Evolutionary conservation across 441 rosid genomes (phyloP), one percentile per base, ranked within the genome.

Genomic region (Brassica hybrid): DNA sequence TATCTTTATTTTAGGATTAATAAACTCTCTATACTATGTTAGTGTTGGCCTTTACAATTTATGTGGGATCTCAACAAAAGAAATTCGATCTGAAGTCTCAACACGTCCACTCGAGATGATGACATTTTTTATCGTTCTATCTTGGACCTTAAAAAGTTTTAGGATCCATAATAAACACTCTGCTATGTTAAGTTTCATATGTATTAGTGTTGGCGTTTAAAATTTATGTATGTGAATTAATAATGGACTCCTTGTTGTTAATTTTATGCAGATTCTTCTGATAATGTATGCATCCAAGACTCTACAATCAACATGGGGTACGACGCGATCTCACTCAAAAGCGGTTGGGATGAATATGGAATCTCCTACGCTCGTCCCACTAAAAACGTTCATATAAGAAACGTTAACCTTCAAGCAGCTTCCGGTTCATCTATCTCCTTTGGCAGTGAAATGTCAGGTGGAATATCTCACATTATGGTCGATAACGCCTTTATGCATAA

Each of bases 301-400:
- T 78, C 83, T 1, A 76, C 75, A 68, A 84, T 86, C 19, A 78
- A 81, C 16, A 77, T 76, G 21, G 89, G 89, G 0, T 81, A 83
- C 7, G 89, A 86, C 27, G 83, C 84, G 0, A 79, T 86, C 9
- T 81, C 83, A 0, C 79, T 86, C 12, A 84, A 86, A 76, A 86
- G 89, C 10, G 89, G 89, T 32, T 86, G 89, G 89, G 89, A 86
- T 8, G 82, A 84, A 78, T 86, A 86, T 7, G 89, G 89, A 16
- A 81, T 84, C 0, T 56, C 81, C 0, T 86, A 81, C 2, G 73
- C 84, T 2, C 80, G 74, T 30, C 80, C 70, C 1, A 86, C 84
- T 56, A n/a, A 74, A 5, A 67, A 76, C 16, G 76, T 84, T 68
- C 81, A 79, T 10, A 79, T 86, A 17, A 79, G 84, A 71, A 71